Percentiles rank a stretch among this genome's conserved stretches.
phyloP scores from a whole-genome alignment of 176 grass and related monocot species.

The Oryza coarctata region DNA sequence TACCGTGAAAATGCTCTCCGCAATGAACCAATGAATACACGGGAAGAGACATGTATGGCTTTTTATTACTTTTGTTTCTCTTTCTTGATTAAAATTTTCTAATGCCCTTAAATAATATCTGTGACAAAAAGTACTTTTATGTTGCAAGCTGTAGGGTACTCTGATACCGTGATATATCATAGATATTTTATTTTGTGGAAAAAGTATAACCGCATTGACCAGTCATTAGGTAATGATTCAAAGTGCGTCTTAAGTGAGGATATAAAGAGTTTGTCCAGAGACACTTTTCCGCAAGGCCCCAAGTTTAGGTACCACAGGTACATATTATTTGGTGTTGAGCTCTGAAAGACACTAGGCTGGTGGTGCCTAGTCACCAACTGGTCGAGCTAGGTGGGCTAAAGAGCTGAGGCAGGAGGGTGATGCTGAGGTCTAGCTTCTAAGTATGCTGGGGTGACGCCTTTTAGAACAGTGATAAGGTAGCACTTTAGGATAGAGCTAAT shows the following conservation, averaged over 20 bases:
- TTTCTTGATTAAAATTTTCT: not conserved
- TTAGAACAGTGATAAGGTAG: not conserved
- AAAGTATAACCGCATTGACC: not conserved
- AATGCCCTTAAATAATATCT: not conserved
- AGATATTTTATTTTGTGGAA: not conserved
- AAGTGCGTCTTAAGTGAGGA: not conserved
- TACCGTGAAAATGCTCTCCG: conserved; percentile 83
- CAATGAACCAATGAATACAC: conserved; percentile 86
- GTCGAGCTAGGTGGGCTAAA: not conserved
- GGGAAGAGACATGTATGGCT: conserved; percentile 87
- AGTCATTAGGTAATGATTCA: not conserved
- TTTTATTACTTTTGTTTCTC: not conserved
- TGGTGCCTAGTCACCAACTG: not conserved
- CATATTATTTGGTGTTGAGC: not conserved
- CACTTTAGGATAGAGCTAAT: not conserved
- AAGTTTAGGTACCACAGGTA: not conserved
- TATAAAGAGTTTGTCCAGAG: not conserved
- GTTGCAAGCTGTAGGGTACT: not conserved
- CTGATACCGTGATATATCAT: not conserved
- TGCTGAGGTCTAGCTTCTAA: not conserved
- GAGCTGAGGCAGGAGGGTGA: not conserved
- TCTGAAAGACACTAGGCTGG: not conserved
- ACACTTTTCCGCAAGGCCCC: not conserved
- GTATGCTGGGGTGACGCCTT: not conserved
- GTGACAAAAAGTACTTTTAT: not conserved